A percentile compares a stretch with the other conserved stretches of the same genome.
Conservation (phyloP, 2,329 filamentous ascomycete genomes). For the Fusarium piperis region DNA sequence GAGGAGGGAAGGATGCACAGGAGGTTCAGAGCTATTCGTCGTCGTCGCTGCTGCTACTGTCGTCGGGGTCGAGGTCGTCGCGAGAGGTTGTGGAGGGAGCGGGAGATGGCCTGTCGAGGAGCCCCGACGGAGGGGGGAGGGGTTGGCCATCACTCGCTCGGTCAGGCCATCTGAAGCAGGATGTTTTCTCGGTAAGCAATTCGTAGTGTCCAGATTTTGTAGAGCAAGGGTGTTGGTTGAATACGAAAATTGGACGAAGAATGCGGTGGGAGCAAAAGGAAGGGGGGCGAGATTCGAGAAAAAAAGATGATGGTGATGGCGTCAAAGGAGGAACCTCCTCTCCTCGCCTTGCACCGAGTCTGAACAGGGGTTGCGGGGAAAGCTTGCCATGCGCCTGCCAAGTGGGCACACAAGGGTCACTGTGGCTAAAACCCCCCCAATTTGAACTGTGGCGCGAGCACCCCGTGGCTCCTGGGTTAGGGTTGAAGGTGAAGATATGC, state of each 20-base stretch:
- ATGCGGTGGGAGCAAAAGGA: neutral
- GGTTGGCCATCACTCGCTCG: slow-evolving; percentile 38
- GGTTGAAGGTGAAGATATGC: slow-evolving; percentile 10
- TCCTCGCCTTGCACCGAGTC: slow-evolving; percentile 3
- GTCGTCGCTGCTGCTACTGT: slow-evolving; percentile 9
- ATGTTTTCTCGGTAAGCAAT: neutral
- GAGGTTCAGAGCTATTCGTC: neutral
- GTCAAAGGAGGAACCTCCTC: slow-evolving; percentile 28
- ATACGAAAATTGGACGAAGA: neutral
- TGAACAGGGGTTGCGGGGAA: slow-evolving; percentile 29
- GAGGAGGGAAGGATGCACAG: slow-evolving; percentile 58
- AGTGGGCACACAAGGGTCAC: slow-evolving; percentile 24
- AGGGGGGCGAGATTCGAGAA: neutral
- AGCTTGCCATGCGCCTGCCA: neutral
- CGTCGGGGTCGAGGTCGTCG: slow-evolving; percentile 9
- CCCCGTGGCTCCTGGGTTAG: slow-evolving; percentile 27
- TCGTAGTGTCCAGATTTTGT: neutral
- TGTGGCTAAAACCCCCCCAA: slow-evolving; percentile 10
- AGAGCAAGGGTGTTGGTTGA: neutral
- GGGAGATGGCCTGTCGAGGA: slow-evolving; percentile 39
- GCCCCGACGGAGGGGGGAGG: slow-evolving; percentile 40
- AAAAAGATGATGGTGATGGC: slow-evolving; percentile 30
- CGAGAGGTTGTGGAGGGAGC: slow-evolving; percentile 27
- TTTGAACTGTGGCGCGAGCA: slow-evolving; percentile 18
- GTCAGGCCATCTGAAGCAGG: slow-evolving; percentile 40